Evolutionary conservation across 345 rosid species (phyloP), one percentile per base, ranked within the genome.

Genomic region (Barbarea vulgaris): DNA sequence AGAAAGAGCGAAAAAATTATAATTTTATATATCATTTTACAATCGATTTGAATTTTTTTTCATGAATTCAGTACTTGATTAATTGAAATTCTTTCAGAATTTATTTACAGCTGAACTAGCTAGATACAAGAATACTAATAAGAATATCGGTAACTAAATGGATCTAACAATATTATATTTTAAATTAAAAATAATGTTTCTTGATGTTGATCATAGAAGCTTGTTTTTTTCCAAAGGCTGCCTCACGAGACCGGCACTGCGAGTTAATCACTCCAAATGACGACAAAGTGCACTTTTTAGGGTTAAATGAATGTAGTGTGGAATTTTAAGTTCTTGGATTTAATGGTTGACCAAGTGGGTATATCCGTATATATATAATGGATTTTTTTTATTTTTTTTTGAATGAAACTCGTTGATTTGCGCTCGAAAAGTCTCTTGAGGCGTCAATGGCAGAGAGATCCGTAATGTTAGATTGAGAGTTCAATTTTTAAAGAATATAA

Each of bases 231-330:
- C 3, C 7, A 8, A 50, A 65, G 55, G 41, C 67, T 59, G 69
- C 77, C 69, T 72, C 64, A 13, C 18, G 18, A 72, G 77, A 78
- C 81, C 58, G 81, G 69, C 81, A 72, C 69, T 66, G 15, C 27
- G 11, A 37, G 17, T 36, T 58, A 59, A 7, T 61, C 60, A 74
- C 56, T 39, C 34, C 41, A 72, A 52, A 50, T 21, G 12, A 24
- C 63, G 63, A 77, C 73, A 72, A 72, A 71, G 13, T 66, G 22
- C 64, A 59, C 77, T 30, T 65, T 72, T 59, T 25, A 22, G 68
- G 68, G 11, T 30, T 72, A 72, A 58, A 66, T 41, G 77, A 52
- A 62, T 25, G 9, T 25, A 42, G 52, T 25, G 15, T 25, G 15
- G 9, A 13, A 39, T 14, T 25, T 22, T 39, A 15, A 22, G 48